These are phyloP conservation scores for Chrysopogon serrulatus DNA, from an alignment of 176 grass and related monocot genomes.

Conservation along the genomic window DNA sequence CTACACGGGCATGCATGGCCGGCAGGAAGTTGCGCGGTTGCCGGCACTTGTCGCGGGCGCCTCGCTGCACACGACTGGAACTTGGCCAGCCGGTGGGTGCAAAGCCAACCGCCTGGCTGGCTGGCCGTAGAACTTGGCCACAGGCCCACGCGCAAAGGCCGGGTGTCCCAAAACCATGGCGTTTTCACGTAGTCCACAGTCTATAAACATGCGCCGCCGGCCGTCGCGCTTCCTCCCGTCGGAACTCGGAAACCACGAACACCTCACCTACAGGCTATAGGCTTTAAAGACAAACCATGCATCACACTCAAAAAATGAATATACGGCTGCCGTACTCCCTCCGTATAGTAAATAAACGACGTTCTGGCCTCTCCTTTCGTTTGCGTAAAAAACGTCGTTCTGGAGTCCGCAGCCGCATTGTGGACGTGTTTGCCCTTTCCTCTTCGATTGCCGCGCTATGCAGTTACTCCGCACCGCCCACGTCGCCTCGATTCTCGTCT, in stretches of 20 bases:
- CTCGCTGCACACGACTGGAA: background rate
- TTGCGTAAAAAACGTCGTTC: no score
- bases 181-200: background rate
- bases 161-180: background rate
- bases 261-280: background rate
- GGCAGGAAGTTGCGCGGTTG: background rate
- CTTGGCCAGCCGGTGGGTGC: no score
- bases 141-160: background rate
- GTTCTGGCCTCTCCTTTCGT: no score
- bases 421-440: no score
- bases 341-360: no score
- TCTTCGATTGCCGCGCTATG: no score
- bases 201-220: background rate
- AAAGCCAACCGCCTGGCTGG: background rate
- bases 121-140: background rate
- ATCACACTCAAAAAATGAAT: no score
- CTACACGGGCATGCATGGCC: background rate
- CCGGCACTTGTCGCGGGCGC: constrained; percentile 28
- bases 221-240: background rate
- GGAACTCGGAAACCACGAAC: no score
- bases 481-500: no score
- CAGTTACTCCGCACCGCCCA: no score
- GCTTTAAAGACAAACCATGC: no score
- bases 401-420: no score
- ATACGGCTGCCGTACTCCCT: background rate